Evolutionary conservation across 305 asterid species (phyloP), one percentile per base, ranked within the genome.

Genomic region (Fraxinus paxiana): DNA sequence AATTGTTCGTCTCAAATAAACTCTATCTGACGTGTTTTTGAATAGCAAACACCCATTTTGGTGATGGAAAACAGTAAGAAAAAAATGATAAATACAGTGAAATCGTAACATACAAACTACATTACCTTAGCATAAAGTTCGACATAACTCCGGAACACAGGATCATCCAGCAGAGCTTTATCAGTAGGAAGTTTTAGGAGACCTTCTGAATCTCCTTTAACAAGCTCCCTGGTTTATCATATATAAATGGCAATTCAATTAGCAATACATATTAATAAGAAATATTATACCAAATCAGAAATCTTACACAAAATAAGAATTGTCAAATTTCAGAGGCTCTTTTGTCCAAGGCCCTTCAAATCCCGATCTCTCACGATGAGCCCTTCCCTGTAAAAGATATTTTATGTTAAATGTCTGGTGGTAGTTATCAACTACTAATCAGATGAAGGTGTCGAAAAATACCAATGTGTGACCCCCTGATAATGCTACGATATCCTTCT

Each of bases 401-500:
- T 72, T 22, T 15, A 22, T 20, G 15, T 74, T 20, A 15, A 43
- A 28, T 17, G 17, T 63, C 17, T 18, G 79, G 17, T 75, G 43
- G 26, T 73, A 77, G 28, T 26, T n/a, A 34, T 7, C 46, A 31
- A 63, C 12, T 7, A 17, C 31, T 37, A 37, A 69, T 35, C 56
- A 18, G 61, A 78, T 48, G 80, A 63, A 78, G 51, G 8, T 22
- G 80, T 41, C 79, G 46, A 56, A 51, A 38, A 26, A 13, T 92
- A 94, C 99, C 97, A 95, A 81, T 65, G 99, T 95, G 88, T 95
- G 99, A 73, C 89, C 99, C 35, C 99, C 98, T 20, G 97, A 94
- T 51, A 94, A 88, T 82, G 97, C 96, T 30, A 94, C 98, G 1
- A 95, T 94, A 77, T 92, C 98, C 87, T 81, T 83, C 86, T 94